Percentiles rank a stretch among this genome's conserved stretches.
phyloP scores from a whole-genome alignment of 1,139 yeast genomes.

The Spathaspora sp. region DNA sequence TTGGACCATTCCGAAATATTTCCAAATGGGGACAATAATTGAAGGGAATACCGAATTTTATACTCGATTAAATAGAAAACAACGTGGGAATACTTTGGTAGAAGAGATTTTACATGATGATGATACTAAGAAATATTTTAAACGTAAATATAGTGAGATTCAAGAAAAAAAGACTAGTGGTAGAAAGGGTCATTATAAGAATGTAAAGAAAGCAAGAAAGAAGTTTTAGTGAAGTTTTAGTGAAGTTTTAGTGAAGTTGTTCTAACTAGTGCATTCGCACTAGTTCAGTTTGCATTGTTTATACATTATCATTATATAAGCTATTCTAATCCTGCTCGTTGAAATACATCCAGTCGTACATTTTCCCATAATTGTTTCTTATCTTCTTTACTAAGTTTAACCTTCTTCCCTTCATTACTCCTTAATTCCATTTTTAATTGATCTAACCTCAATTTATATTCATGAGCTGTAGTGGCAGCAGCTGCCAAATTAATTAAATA shows the following conservation, averaged over 20 bases:
- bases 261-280: too few species aligned
- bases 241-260: neutral
- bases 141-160: slow-evolving; percentile 79
- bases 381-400: slow-evolving; percentile 41
- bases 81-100: slow-evolving; percentile 75
- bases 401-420: slow-evolving; percentile 22
- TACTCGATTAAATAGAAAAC: slow-evolving; percentile 66
- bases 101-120: slow-evolving; percentile 80
- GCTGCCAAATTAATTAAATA: slow-evolving; percentile 53
- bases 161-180: slow-evolving; percentile 78
- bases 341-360: slow-evolving; percentile 49
- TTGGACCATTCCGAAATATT: slow-evolving; percentile 77
- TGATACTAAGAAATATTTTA: slow-evolving; percentile 72
- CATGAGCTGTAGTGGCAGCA: slow-evolving; percentile 56
- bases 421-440: slow-evolving; percentile 29
- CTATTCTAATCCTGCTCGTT: slow-evolving; percentile 45
- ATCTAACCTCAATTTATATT: slow-evolving; percentile 42
- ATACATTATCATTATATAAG: neutral
- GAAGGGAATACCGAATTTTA: slow-evolving; percentile 81
- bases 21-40: slow-evolving; percentile 85
- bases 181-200: slow-evolving; percentile 65
- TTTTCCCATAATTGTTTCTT: slow-evolving; percentile 50
- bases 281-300: neutral
- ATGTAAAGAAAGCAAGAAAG: slow-evolving; percentile 60
- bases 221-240: slow-evolving; percentile 30